Evolutionary conservation across 495 filamentous ascomycete species (phyloP).

Genomic region (Aspergillus ellipticus): DNA sequence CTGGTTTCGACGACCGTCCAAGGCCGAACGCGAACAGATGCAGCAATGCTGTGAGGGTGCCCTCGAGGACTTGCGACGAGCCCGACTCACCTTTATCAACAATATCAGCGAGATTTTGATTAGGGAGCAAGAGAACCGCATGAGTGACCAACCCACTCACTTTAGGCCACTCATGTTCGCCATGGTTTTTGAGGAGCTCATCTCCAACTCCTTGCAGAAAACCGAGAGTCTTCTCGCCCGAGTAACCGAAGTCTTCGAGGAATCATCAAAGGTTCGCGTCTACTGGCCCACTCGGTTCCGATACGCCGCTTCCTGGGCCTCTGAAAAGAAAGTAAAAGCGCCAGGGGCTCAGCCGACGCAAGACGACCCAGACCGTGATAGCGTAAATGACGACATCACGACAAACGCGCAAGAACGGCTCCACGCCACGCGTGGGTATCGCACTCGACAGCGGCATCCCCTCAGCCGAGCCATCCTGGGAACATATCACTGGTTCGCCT

Average conservation of each 20-base stretch:
- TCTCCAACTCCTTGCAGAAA: constrained; percentile 14
- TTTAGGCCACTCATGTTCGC: constrained; percentile 14
- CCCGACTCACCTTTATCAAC: constrained; percentile 12
- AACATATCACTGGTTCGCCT: constrained; percentile 25
- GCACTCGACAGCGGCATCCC: constrained; percentile 8
- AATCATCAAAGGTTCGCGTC: constrained; percentile 7
- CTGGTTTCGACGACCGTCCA: constrained; percentile 11
- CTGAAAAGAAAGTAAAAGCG: constrained; percentile 14
- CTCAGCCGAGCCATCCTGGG: constrained; percentile 17
- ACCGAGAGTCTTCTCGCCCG: constrained; percentile 12
- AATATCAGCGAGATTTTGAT: constrained; percentile 16
- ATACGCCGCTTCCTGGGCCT: constrained; percentile 15
- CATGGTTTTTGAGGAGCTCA: constrained; percentile 24
- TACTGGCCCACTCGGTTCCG: constrained; percentile 19
- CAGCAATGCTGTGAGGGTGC: constrained; percentile 7
- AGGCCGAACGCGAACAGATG: constrained; percentile 10
- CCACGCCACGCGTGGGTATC: constrained; percentile 18
- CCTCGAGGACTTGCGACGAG: constrained; percentile 6
- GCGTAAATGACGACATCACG: constrained; percentile 11
- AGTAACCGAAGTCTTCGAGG: constrained; percentile 8
- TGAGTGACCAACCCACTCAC: neutral
- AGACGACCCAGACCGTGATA: constrained; percentile 15
- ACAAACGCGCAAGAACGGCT: constrained; percentile 20
- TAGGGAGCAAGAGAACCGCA: neutral
- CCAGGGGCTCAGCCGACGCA: constrained; percentile 10